Conservation (phyloP, 2,329 filamentous ascomycete species). For the Stemphylium beticola region DNA sequence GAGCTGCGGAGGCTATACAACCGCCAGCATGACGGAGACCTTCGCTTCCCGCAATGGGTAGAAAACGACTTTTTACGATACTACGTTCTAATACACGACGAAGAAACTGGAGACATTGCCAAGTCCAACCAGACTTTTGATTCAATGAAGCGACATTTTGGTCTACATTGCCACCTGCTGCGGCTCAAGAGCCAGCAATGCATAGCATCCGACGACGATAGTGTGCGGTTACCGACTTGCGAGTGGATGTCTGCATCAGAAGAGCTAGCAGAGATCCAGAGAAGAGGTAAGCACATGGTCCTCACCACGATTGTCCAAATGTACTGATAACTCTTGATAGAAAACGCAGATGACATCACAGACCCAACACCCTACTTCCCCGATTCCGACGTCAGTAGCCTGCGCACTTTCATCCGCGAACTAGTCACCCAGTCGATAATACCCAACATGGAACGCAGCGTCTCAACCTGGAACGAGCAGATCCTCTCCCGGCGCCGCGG, state of each 20-base stretch:
- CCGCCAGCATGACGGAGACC: constrained; percentile 79
- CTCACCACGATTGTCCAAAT: neutral
- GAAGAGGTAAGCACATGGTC: constrained; percentile 57
- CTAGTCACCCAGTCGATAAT: constrained; percentile 94
- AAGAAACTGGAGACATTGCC: constrained; percentile 90
- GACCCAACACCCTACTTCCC: constrained; percentile 81
- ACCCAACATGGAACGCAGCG: constrained; percentile 92
- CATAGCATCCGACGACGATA: constrained; percentile 89
- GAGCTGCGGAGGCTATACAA: constrained; percentile 83
- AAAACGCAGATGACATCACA: constrained; percentile 72
- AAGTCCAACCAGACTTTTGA: constrained; percentile 91
- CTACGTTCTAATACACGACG: constrained; percentile 95
- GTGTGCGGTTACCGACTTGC: constrained; percentile 76
- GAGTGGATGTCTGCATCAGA: constrained; percentile 91
- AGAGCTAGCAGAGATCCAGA: constrained; percentile 76
- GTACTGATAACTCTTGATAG: constrained; percentile 42
- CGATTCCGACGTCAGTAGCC: constrained; percentile 87
- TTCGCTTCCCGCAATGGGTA: constrained; percentile 80
- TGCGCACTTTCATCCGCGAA: constrained; percentile 88
- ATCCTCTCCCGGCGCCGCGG: constrained; percentile 89
- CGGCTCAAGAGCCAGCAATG: constrained; percentile 84
- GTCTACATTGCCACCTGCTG: constrained; percentile 90
- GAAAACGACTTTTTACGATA: constrained; percentile 92
- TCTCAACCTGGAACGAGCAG: constrained; percentile 96
- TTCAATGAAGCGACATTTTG: constrained; percentile 99